Base-by-base conservation (phyloP, 495 filamentous ascomycete genomes). In the Thermothielavioides terrestris region DNA sequence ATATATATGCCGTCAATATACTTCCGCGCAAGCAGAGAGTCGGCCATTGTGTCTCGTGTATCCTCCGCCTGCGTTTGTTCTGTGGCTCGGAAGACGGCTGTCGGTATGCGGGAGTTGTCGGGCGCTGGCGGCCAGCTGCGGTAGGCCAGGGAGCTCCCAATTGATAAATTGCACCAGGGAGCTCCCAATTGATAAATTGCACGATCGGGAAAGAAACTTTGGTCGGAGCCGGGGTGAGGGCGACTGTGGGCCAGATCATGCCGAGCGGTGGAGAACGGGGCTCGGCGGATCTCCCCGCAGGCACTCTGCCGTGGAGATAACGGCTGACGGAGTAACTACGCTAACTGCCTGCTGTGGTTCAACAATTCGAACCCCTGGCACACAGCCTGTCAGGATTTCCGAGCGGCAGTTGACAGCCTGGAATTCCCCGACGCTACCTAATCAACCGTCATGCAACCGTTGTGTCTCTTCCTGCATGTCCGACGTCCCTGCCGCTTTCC, bases 1-100 rank as follows among this genome's bases (percentile, higher is more conserved):
- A 95, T 82, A 63, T 92, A 89, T 56, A 91, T 78, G 56, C 84
- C 84, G 62, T 84, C 80, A 58, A 92, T 62, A 56, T 74, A 76
- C 49, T 63, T 59, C 54, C 58, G 66, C 45, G 72, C 61, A 18
- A 61, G 52, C 18, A 65, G 41, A 11, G 63, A 60, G 22, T 62
- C 59, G 46, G 52, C 23, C 62, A 65, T 65, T 39, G 38, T 37
- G 49, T 42, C 18, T n/a, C 7, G 14, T 42, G 9, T 8, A 17
- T 9, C 10, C 30, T 40, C 26, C 27, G 18, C 23, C 8, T 4
- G 23, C 42, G 28, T 36, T 46, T 39, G 8, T 45, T 32, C 11
- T 30, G 38, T 32, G 38, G 53, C 14, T 34, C 23, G 42, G 9
- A 23, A 46, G 35, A 41, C 23, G 17, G 11, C 38, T 40, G 14